Evolutionary conservation across 169 alveolate genomes (phyloP), one percentile per base, ranked within the genome.

Genomic region (Pseudocohnilembus persalinus): DNA sequence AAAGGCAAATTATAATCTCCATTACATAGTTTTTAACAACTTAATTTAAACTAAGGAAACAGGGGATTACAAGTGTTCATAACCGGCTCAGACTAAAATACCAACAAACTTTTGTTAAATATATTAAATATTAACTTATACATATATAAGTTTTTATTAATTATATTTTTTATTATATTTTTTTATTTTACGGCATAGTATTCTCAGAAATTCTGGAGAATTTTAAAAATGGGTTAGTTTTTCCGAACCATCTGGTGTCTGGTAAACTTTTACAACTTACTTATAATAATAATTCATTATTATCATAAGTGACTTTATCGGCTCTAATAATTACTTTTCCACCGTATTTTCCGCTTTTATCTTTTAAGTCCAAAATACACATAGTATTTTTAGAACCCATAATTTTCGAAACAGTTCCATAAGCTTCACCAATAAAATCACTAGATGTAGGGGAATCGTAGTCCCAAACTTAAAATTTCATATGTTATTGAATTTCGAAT

Each of bases 401-500:
- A 27, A 86, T 63, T 29, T 33, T 80, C 15, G 83, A 85, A 28
- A 86, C 76, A n/a, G 87, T 80, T 30, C 84, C 27, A 28, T 76
- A 74, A 15, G 31, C 77, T 31, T 63, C 74, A 1, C 90, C 90
- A 24, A 86, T 72, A 49, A 80, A 77, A 64, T 86, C 90, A 74
- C 75, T 49, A 15, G 75, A 68, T 0, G 77, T 82, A 32, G 83
- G 89, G 6, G 87, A 93, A n/a, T 88, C 89, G 73, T 86, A 80
- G 83, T 93, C 96, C 27, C 68, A 77, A 31, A 93, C 91, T 26
- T 35, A 74, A 63, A 90, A 89, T 35, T 77, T 68, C 1, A 93
- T 32, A 26, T 78, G 72, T 76, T 93, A 78, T 32, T 87, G 74
- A 6, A 73, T 31, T 78, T 93, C 96, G 81, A 93, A 93, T 27